These are phyloP conservation scores for Apophysomyces trapeziformis DNA, from an alignment of 371 early-diverging fungal species.

Conservation along the genomic window DNA sequence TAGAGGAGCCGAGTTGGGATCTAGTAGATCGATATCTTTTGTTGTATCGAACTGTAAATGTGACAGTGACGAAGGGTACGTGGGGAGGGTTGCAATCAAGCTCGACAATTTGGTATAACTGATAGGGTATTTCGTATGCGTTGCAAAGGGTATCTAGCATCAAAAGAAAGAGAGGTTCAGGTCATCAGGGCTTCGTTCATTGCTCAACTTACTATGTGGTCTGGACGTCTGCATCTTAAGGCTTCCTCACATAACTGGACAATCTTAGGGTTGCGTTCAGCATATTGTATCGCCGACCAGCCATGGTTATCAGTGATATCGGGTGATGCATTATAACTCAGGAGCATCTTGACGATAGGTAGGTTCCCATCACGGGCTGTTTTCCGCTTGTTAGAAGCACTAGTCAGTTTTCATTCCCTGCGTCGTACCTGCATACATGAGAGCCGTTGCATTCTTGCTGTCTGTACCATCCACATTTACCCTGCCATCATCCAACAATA, in stretches of 20 bases:
- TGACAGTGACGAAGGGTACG: conserved; percentile 46
- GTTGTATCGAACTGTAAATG: conserved; percentile 48
- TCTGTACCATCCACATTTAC: conserved; percentile 72
- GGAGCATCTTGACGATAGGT: conserved; percentile 59
- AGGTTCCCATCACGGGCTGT: conserved; percentile 73
- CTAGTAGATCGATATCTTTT: conserved; percentile 41
- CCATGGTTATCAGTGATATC: conserved; percentile 70
- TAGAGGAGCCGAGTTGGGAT: conserved; percentile 36
- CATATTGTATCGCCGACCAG: conserved; percentile 76
- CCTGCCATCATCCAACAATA: conserved; percentile 67
- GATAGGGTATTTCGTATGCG: conserved; percentile 45
- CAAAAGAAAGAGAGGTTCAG: background rate
- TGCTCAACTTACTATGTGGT: conserved; percentile 43
- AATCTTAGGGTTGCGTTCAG: conserved; percentile 63
- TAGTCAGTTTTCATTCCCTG: conserved; percentile 11
- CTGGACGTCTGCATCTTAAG: conserved; percentile 54
- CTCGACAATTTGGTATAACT: conserved; percentile 57
- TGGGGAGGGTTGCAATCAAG: conserved; percentile 50
- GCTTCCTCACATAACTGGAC: conserved; percentile 64
- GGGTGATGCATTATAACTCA: conserved; percentile 62
- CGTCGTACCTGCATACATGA: conserved; percentile 80
- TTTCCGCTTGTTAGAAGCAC: background rate
- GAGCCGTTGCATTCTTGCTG: conserved; percentile 72
- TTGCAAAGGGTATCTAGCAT: background rate
- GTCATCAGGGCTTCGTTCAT: too few relatives aligned